Percentiles rank a stretch among this genome's conserved stretches.
Evolutionary conservation across 169 alveolate species (phyloP).

Genomic region (Babesia gibsoni): DNA sequence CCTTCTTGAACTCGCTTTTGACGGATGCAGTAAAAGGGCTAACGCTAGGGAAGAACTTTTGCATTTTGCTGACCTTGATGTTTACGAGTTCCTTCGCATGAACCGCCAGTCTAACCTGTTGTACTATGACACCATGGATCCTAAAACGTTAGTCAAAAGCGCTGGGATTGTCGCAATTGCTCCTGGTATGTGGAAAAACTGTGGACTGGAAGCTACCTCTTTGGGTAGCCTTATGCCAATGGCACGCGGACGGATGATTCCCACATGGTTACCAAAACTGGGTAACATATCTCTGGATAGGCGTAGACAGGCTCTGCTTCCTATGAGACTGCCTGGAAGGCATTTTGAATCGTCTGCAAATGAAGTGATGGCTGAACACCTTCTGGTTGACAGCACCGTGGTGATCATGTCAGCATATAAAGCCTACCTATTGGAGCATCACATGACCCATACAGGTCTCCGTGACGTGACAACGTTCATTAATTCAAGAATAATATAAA

Average conservation of each 20-base stretch:
- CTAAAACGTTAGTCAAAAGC: conserved; percentile 6
- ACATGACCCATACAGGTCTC: not conserved
- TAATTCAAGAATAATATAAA: not conserved
- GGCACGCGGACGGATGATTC: conserved; percentile 16
- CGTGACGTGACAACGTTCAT: conserved; percentile 16
- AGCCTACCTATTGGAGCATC: conserved; percentile 18
- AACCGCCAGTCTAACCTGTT: conserved; percentile 18
- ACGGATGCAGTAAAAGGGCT: not conserved
- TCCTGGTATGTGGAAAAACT: conserved; percentile 28
- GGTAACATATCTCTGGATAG: conserved; percentile 24
- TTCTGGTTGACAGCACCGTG: conserved; percentile 5
- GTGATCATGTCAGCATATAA: conserved; percentile 29
- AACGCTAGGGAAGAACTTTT: not conserved
- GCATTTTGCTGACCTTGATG: conserved; percentile 10
- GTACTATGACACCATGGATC: conserved; percentile 34
- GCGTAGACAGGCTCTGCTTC: conserved; percentile 14
- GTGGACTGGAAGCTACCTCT: conserved; percentile 21
- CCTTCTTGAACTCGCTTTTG: conserved; percentile 17
- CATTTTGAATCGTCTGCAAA: not conserved
- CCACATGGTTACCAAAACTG: conserved; percentile 23
- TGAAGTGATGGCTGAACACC: conserved; percentile 2
- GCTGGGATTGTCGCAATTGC: conserved; percentile 12
- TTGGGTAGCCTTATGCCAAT: conserved; percentile 10
- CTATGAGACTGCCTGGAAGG: conserved; percentile 12
- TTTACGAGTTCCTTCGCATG: conserved; percentile 10